These are phyloP conservation scores for Coniochaeta pulveracea DNA, from an alignment of 2,329 filamentous ascomycete genomes.

Conservation along the genomic window DNA sequence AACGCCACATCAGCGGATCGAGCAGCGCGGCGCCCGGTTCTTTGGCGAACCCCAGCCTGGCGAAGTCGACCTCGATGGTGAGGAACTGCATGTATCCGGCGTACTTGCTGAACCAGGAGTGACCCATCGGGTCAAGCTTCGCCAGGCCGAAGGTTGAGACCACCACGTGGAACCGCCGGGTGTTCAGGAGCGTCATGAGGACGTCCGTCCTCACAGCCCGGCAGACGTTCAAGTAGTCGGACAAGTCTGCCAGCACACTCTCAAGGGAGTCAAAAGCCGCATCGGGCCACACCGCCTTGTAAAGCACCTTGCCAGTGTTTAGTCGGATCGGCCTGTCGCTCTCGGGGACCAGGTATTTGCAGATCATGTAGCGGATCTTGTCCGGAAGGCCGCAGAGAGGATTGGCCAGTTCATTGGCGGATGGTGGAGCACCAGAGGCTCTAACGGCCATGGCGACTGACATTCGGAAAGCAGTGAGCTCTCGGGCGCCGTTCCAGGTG, in stretches of 20 bases:
- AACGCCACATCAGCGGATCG: slow-evolving; percentile 3
- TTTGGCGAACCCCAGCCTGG: slow-evolving; percentile 22
- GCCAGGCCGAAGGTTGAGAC: slow-evolving; percentile 24
- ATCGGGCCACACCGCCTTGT: slow-evolving; percentile 21
- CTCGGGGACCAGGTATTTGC: slow-evolving; percentile 10
- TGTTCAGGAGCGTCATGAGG: slow-evolving; percentile 21
- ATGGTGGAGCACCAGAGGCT: not conserved
- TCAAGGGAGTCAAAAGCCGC: slow-evolving; percentile 20
- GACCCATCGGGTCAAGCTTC: slow-evolving; percentile 21
- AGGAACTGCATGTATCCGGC: slow-evolving; percentile 23
- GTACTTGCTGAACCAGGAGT: slow-evolving; percentile 22
- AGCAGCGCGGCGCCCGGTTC: slow-evolving; percentile 10
- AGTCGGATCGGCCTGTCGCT: slow-evolving; percentile 13
- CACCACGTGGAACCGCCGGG: slow-evolving; percentile 24
- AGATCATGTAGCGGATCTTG: slow-evolving; percentile 12
- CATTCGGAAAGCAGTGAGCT: slow-evolving; percentile 2
- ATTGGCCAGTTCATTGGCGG: slow-evolving; percentile 8
- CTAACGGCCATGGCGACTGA: not conserved
- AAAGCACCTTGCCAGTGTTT: slow-evolving; percentile 20
- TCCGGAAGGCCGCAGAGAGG: slow-evolving; percentile 12
- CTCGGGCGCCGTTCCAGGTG: not conserved
- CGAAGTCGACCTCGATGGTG: slow-evolving; percentile 28
- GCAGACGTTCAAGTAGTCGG: slow-evolving; percentile 17
- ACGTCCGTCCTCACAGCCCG: slow-evolving; percentile 25
- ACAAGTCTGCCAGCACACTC: slow-evolving; percentile 14